phyloP scores from a whole-genome alignment of 371 early-diverging fungal genomes.

The Zopfochytrium polystomum region DNA sequence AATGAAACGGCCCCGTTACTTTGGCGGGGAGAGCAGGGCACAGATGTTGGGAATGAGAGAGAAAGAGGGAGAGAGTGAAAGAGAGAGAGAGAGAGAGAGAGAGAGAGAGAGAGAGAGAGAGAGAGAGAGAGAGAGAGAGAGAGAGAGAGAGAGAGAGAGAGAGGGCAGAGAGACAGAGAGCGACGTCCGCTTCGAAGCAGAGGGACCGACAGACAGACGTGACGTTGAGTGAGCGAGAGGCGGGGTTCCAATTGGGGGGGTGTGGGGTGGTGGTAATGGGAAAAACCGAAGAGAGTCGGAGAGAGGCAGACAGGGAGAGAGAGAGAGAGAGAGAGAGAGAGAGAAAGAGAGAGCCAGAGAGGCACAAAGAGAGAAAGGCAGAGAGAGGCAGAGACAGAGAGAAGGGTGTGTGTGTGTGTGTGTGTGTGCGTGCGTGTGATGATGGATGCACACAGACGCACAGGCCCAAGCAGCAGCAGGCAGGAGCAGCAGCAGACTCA shows the following conservation, averaged over 20 bases:
- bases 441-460: too few species aligned
- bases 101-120: too few species aligned
- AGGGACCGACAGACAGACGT: not conserved
- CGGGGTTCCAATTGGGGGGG: not conserved
- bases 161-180: not conserved
- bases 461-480: too few species aligned
- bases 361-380: not conserved
- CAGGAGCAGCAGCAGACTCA: too few species aligned
- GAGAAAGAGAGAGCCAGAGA: not conserved
- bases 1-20: too few species aligned
- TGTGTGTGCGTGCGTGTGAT: too few species aligned
- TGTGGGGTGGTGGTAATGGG: not conserved
- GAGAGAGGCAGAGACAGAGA: not conserved
- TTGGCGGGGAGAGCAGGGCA: too few species aligned
- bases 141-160: too few species aligned
- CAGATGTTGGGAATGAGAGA: too few species aligned
- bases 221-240: not conserved
- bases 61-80: too few species aligned
- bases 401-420: not conserved
- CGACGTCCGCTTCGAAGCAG: not conserved
- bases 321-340: not conserved
- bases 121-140: too few species aligned
- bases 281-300: not conserved
- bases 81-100: too few species aligned
- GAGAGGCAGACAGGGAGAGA: not conserved